Base-by-base conservation (phyloP, 805 yeast genomes). In the Lipomyces anomalus region DNA sequence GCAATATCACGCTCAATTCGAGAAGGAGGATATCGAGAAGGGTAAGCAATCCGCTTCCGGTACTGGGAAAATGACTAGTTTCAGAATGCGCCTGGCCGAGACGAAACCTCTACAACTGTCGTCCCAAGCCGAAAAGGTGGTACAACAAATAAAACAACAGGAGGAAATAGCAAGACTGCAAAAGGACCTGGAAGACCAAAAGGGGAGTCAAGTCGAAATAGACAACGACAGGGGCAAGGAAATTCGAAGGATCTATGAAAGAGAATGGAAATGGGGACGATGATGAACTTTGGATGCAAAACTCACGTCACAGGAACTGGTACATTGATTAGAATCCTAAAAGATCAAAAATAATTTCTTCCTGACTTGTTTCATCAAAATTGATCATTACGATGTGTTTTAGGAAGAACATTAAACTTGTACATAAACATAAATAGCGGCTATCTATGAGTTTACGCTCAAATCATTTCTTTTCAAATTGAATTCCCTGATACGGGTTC, bases 401-500 rank as follows among this genome's bases (percentile, higher is more conserved):
- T n/a, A n/a, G n/a, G n/a, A n/a, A n/a, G n/a, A n/a, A n/a, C n/a
- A n/a, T n/a, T n/a, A n/a, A n/a, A n/a, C n/a, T n/a, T n/a, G n/a
- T n/a, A n/a, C n/a, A n/a, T n/a, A n/a, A n/a, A n/a, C n/a, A n/a
- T n/a, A n/a, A n/a, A n/a, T n/a, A n/a, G n/a, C n/a, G n/a, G n/a
- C n/a, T n/a, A n/a, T n/a, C n/a, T n/a, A n/a, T n/a, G n/a, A n/a
- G n/a, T n/a, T n/a, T n/a, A n/a, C n/a, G n/a, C n/a, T n/a, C n/a
- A n/a, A n/a, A n/a, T n/a, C n/a, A n/a, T n/a, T n/a, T n/a, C n/a
- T n/a, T 33, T 17, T 53, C 54, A 40, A 51, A 51, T 37, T 49
- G 50, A 28, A 51, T 51, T n/a, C 54, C 54, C 28, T 21, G 33
- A 20, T 35, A 32, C 6, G 55, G 55, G 30, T 36, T 42, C 55